Conservation (phyloP, 495 filamentous ascomycete genomes). For the Halenospora varia region DNA sequence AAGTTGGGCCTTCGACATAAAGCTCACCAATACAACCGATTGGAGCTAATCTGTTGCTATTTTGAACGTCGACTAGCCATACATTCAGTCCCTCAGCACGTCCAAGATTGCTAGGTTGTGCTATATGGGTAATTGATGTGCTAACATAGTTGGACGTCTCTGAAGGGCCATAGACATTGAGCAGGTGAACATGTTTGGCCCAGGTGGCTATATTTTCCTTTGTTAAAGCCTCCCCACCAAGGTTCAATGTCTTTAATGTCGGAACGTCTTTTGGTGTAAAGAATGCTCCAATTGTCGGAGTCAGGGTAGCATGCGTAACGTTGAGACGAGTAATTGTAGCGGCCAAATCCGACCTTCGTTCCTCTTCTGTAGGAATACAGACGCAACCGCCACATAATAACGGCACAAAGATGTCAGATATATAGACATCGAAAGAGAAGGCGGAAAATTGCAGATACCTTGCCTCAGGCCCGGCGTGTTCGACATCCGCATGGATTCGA, state of each 20-base stretch:
- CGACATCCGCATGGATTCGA: not conserved
- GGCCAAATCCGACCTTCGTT: not conserved
- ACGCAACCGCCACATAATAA: not conserved
- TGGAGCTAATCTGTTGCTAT: not conserved
- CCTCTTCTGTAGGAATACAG: not conserved
- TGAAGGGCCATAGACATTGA: not conserved
- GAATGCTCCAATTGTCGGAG: not conserved
- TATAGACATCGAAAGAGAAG: not conserved
- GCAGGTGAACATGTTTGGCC: not conserved
- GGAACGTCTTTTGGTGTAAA: not conserved
- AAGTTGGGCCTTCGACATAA: constrained; percentile 8
- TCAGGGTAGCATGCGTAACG: not conserved
- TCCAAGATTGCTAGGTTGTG: constrained; percentile 18
- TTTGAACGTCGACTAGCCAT: constrained; percentile 41
- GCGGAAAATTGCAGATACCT: not conserved
- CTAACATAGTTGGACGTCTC: constrained; percentile 1
- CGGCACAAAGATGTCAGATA: not conserved
- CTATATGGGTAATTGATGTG: not conserved
- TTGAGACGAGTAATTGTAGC: not conserved
- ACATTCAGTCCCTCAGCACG: constrained; percentile 32
- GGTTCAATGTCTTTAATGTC: not conserved
- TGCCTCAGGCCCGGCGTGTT: no score
- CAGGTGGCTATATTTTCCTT: not conserved
- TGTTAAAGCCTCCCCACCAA: not conserved
- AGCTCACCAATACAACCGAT: not conserved